Base-by-base conservation (phyloP, 2,329 filamentous ascomycete genomes). In the Bertia moriformis region DNA sequence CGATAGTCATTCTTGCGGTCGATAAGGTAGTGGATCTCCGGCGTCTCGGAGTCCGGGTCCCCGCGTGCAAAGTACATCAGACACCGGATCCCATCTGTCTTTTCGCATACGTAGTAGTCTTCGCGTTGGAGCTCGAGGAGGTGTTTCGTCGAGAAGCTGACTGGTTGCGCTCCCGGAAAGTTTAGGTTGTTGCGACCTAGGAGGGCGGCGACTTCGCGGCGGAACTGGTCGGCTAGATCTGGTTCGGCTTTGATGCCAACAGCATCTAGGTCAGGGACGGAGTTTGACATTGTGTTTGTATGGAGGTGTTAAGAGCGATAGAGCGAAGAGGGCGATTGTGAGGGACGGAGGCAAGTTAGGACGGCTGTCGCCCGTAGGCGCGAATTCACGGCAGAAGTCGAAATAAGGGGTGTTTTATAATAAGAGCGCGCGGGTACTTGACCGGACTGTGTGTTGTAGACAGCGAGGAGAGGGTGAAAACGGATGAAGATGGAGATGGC, bases 1-100 rank as follows among this genome's bases (percentile, higher is more conserved):
- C 77, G 78, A 59, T 79, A 82, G 48, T 81, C 73, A 55, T 82
- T 81, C 56, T 77, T 79, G 51, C 77, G 73, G 55, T 82, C 76
- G 54, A 82, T 79, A 45, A 82, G 61, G 57, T 79, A 78, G 46
- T 76, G 72, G 14, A 71, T 65, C 44, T 74, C 70, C 10, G 32
- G 32, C 15, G 15, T 14, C 18, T 47, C 41, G 14, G 45, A 49
- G 1, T 58, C 54, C 19, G 61, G 59, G 19, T 64, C 62, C 38
- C 60, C 64, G 19, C 59, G 54, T 41, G 69, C 69, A 49, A 78
- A 68, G 59, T 75, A 81, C 52, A 82, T 66, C 17, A 82, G 61
- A 47, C 74, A 78, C 38, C 77, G 64, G 35, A 81, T 69, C 19
- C 77, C 77, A 47, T 82, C 77, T 2, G 75, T 78, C 61, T 82